Percentiles rank a stretch among this genome's conserved stretches.
Conservation (phyloP, 768 basidiomycete genomes). For the Mrakia hoshinonis region DNA sequence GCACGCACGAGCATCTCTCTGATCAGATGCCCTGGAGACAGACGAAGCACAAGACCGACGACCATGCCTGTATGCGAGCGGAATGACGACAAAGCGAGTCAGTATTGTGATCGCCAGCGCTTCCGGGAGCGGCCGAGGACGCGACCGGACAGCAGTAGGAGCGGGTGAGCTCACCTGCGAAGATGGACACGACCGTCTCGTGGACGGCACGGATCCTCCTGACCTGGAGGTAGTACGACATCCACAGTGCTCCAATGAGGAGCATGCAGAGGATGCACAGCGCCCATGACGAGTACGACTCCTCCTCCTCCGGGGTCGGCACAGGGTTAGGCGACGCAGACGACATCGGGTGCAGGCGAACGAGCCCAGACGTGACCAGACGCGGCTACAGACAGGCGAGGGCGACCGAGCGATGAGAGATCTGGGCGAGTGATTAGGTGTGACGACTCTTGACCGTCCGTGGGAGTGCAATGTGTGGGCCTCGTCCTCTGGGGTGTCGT, state of each 20-base stretch:
- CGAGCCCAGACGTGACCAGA: neutral
- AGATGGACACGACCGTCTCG: slow-evolving; percentile 89
- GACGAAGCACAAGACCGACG: slow-evolving; percentile 79
- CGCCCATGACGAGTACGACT: slow-evolving; percentile 67
- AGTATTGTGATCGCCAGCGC: too few species aligned
- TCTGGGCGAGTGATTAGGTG: too few species aligned
- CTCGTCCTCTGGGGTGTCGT: too few species aligned
- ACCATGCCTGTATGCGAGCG: slow-evolving; percentile 56
- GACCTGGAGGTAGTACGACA: slow-evolving; percentile 95
- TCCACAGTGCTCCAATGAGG: slow-evolving; percentile 87
- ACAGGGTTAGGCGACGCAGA: neutral
- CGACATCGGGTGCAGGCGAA: neutral
- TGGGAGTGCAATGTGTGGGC: too few species aligned
- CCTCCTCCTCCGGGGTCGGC: slow-evolving; percentile 54
- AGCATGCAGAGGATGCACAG: slow-evolving; percentile 52
- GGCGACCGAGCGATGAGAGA: neutral
- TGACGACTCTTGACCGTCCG: too few species aligned
- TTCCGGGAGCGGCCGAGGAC: too few species aligned
- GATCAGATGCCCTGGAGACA: slow-evolving; percentile 88
- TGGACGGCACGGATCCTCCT: slow-evolving; percentile 90
- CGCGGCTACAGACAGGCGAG: neutral
- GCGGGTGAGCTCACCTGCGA: slow-evolving; percentile 50
- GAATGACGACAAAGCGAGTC: neutral
- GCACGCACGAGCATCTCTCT: slow-evolving; percentile 88
- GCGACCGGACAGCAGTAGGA: neutral